Evolutionary conservation across 768 basidiomycete species (phyloP).

Genomic region (Boletus patriciae): DNA sequence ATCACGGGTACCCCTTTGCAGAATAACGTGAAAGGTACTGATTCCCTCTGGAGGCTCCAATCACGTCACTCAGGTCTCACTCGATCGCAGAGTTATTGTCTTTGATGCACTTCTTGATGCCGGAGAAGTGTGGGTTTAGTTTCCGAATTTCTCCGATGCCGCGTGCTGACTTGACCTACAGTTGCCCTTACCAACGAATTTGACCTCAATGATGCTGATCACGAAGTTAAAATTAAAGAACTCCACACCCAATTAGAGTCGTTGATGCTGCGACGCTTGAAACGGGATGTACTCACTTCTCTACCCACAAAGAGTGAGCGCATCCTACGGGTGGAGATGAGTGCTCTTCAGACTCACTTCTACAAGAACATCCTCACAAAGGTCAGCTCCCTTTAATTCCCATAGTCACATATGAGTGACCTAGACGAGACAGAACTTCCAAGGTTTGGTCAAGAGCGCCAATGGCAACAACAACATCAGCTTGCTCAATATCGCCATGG

Average conservation of each 20-base stretch:
- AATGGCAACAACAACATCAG: conserved; percentile 90
- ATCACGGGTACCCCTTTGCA: conserved; percentile 98
- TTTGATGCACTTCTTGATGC: conserved; percentile 99
- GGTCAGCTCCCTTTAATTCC: conserved; percentile 40
- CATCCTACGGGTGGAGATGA: conserved; percentile 97
- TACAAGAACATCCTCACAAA: conserved; percentile 98
- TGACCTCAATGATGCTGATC: conserved; percentile 89
- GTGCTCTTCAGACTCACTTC: conserved; percentile 92
- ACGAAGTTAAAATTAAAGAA: conserved; percentile 94
- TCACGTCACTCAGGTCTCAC: conserved; percentile 9
- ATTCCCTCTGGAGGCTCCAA: neutral
- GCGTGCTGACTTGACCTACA: conserved; percentile 33
- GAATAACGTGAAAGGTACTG: conserved; percentile 95
- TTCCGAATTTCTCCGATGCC: neutral
- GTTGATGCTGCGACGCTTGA: conserved; percentile 92
- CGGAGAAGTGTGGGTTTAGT: conserved; percentile 79
- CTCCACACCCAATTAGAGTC: conserved; percentile 90
- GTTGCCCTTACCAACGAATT: conserved; percentile 94
- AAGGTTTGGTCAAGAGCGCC: conserved; percentile 86
- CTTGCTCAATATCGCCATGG: conserved; percentile 98
- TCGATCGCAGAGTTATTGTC: conserved; percentile 76
- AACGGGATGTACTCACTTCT: conserved; percentile 94
- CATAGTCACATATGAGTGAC: conserved; percentile 1
- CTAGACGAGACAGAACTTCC: conserved; percentile 69
- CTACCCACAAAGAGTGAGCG: conserved; percentile 98